Evolutionary conservation across 768 basidiomycete genomes (phyloP).

Genomic region (Xanthoconium purpureum): DNA sequence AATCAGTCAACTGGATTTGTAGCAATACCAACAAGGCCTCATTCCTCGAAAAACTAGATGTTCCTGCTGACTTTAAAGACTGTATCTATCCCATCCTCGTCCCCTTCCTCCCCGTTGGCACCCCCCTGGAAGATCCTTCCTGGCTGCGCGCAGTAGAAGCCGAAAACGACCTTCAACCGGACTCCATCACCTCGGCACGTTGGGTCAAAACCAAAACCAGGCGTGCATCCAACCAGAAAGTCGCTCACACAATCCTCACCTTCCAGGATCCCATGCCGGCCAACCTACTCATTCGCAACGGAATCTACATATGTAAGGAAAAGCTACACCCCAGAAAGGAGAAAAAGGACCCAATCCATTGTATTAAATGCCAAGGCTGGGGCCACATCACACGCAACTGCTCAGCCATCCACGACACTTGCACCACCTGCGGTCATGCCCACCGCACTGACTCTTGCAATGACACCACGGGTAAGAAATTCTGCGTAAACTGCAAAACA

Average conservation of each 20-base stretch:
- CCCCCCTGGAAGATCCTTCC: accelerated
- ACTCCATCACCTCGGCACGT: not conserved
- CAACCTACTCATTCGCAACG: not conserved
- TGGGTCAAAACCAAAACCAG: not conserved
- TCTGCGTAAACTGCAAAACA: not conserved
- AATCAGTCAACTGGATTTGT: accelerated
- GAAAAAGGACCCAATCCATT: not conserved
- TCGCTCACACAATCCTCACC: not conserved
- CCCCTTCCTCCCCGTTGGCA: not conserved
- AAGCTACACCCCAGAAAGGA: constrained; percentile 2
- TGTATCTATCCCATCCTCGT: not conserved
- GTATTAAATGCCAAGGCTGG: not conserved
- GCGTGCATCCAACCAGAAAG: not conserved
- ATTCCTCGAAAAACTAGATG: not conserved
- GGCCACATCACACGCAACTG: not conserved
- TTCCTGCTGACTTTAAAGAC: not conserved
- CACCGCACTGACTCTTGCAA: not conserved
- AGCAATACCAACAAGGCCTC: not conserved
- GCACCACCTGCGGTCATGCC: not conserved
- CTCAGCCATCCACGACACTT: not conserved
- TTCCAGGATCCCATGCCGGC: not conserved
- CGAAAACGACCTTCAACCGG: not conserved
- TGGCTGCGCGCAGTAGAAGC: not conserved
- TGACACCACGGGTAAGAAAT: accelerated
- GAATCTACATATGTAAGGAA: not conserved